These are phyloP conservation scores for Phlyctochytrium planicorne DNA, from an alignment of 192 early-diverging fungal genomes.

Conservation along the genomic window DNA sequence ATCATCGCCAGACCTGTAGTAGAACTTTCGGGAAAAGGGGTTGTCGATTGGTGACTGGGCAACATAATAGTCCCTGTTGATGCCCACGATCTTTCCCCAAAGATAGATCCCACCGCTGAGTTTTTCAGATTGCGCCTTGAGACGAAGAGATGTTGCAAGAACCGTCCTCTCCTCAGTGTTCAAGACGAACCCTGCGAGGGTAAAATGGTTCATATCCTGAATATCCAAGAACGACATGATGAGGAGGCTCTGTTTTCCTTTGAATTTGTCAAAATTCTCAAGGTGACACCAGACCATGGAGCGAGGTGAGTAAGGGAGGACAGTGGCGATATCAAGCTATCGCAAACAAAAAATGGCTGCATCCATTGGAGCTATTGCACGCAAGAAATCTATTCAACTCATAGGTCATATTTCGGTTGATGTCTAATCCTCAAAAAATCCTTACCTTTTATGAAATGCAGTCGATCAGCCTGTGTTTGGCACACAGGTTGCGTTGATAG, in stretches of 20 bases:
- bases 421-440: no score
- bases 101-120: constrained; percentile 40
- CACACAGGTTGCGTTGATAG: neutral
- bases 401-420: no score
- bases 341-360: no score
- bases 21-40: constrained; percentile 52
- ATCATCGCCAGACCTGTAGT: constrained; percentile 43
- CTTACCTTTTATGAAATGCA: no score
- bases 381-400: no score
- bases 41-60: constrained; percentile 40
- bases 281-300: constrained; percentile 1
- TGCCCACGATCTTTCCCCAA: constrained; percentile 59
- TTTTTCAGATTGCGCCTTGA: constrained; percentile 54
- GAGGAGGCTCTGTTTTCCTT: neutral
- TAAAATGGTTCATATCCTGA: constrained; percentile 39
- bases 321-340: no score
- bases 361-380: no score
- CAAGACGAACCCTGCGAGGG: constrained; percentile 51
- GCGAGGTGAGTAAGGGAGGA: no score
- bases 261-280: no score
- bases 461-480: no score
- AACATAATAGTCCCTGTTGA: constrained; percentile 56
- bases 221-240: constrained; percentile 42
- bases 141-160: constrained; percentile 39
- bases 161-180: constrained; percentile 54